Evolutionary conservation across 768 basidiomycete species (phyloP).

Genomic region (Piloderma croceum): DNA sequence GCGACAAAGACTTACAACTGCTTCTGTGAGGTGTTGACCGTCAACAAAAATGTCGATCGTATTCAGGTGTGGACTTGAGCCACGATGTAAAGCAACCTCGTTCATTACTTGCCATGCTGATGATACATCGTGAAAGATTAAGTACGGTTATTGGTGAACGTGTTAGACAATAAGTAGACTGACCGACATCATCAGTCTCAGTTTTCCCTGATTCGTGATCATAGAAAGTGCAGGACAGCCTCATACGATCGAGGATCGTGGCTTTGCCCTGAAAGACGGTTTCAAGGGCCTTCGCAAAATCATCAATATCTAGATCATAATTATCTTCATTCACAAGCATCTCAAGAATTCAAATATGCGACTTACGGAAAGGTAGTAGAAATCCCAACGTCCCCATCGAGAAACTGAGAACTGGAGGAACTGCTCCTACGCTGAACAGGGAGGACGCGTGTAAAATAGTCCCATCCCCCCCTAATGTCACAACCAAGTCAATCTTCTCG

Average conservation of each 20-base stretch:
- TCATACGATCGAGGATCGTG: slow-evolving; percentile 84
- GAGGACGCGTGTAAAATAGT: slow-evolving; percentile 93
- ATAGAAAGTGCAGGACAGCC: slow-evolving; percentile 76
- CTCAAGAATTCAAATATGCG: not conserved
- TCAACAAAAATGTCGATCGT: slow-evolving; percentile 93
- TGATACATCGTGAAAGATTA: slow-evolving; percentile 6
- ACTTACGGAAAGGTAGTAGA: slow-evolving; percentile 87
- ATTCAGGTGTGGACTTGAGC: slow-evolving; percentile 85
- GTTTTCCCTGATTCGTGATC: slow-evolving; percentile 54
- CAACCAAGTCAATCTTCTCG: slow-evolving; percentile 74
- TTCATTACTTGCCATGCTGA: slow-evolving; percentile 97
- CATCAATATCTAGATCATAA: slow-evolving; percentile 68
- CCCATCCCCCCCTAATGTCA: slow-evolving; percentile 92
- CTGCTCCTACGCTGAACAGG: slow-evolving; percentile 82
- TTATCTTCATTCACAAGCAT: not conserved
- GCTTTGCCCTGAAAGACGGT: slow-evolving; percentile 76
- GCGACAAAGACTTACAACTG: slow-evolving; percentile 59
- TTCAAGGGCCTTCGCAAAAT: slow-evolving; percentile 74
- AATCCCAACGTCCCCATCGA: slow-evolving; percentile 94
- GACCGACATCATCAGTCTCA: slow-evolving; percentile 54
- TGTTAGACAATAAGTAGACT: slow-evolving; percentile 12
- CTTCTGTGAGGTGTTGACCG: slow-evolving; percentile 91
- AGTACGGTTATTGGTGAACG: slow-evolving; percentile 1
- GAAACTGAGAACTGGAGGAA: slow-evolving; percentile 88
- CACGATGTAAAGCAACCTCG: slow-evolving; percentile 88